Percentiles rank a stretch among this genome's conserved stretches.
These are phyloP conservation scores for Chrysanthemum lavandulifolium DNA, from an alignment of 129 eudicot species.

Conservation along the genomic window DNA sequence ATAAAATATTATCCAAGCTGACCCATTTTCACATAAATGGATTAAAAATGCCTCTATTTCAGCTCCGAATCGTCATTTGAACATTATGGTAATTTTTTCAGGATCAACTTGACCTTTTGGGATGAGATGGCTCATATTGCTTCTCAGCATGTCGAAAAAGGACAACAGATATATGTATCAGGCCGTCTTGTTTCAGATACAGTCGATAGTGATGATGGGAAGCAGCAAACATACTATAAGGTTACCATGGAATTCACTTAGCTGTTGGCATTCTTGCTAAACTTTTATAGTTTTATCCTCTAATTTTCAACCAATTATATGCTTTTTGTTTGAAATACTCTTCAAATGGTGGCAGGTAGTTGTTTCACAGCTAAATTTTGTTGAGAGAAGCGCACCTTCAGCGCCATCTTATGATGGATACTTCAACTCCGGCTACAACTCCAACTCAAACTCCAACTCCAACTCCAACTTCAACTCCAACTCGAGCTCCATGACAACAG, in stretches of 20 bases:
- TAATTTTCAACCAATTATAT: not conserved
- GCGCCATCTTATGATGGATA: conserved; percentile 48
- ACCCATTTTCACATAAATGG: not conserved
- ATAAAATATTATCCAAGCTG: conserved; percentile 1
- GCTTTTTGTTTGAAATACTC: conserved; percentile 1
- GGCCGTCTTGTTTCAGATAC: conserved; percentile 87
- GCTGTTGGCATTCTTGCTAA: not conserved
- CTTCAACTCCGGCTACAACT: conserved; percentile 12
- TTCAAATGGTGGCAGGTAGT: conserved; percentile 60
- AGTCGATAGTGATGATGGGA: conserved; percentile 70
- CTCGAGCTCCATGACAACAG: conserved; percentile 37
- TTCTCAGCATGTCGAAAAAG: conserved; percentile 79
- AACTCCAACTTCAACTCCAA: conserved; percentile 27
- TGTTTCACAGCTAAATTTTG: conserved; percentile 78
- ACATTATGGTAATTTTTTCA: conserved; percentile 33
- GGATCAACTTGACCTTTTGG: conserved; percentile 93
- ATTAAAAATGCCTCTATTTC: not conserved
- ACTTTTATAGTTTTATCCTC: not conserved
- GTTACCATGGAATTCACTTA: conserved; percentile 28
- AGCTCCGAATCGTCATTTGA: not conserved
- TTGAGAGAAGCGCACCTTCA: conserved; percentile 50
- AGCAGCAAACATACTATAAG: conserved; percentile 82
- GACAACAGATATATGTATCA: conserved; percentile 68
- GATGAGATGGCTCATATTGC: conserved; percentile 89
- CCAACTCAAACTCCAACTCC: conserved; percentile 23